Evolutionary conservation across 495 filamentous ascomycete species (phyloP).

Genomic region (Xylaria venustula): DNA sequence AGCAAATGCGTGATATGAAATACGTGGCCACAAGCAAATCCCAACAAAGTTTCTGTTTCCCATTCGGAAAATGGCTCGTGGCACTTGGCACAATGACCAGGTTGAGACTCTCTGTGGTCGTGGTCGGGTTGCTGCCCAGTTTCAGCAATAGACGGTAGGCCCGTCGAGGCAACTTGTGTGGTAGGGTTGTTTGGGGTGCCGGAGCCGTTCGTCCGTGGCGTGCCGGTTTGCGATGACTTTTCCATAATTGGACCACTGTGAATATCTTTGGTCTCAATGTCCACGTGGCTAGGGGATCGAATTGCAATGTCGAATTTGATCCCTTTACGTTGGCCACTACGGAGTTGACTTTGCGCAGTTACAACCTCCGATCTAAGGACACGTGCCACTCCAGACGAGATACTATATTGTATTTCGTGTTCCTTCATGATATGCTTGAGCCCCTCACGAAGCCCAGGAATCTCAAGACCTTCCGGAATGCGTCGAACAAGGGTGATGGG

Average conservation of each 20-base stretch:
- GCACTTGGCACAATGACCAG: conserved; percentile 64
- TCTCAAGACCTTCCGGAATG: conserved; percentile 87
- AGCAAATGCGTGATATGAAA: conserved; percentile 86
- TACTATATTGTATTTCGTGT: conserved; percentile 88
- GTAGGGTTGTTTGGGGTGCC: conserved; percentile 25
- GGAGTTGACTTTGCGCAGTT: conserved; percentile 71
- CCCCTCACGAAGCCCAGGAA: conserved; percentile 83
- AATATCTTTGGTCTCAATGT: conserved; percentile 34
- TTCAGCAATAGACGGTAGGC: conserved; percentile 24
- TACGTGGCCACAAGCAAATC: conserved; percentile 87
- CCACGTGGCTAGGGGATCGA: conserved; percentile 38
- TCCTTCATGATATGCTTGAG: conserved; percentile 84
- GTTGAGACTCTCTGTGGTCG: conserved; percentile 29
- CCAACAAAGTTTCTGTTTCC: conserved; percentile 78
- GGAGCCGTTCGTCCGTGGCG: conserved; percentile 25
- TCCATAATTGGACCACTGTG: neutral
- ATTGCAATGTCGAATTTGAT: conserved; percentile 81
- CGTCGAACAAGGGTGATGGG: conserved; percentile 84
- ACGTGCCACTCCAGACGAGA: conserved; percentile 83
- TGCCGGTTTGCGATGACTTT: conserved; percentile 22
- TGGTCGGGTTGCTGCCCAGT: conserved; percentile 13
- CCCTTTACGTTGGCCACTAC: conserved; percentile 73
- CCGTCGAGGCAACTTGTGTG: conserved; percentile 27
- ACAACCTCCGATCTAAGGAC: conserved; percentile 87
- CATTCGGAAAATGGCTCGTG: conserved; percentile 54